Conservation (phyloP, 805 yeast genomes). For the Hanseniaspora vineae region DNA sequence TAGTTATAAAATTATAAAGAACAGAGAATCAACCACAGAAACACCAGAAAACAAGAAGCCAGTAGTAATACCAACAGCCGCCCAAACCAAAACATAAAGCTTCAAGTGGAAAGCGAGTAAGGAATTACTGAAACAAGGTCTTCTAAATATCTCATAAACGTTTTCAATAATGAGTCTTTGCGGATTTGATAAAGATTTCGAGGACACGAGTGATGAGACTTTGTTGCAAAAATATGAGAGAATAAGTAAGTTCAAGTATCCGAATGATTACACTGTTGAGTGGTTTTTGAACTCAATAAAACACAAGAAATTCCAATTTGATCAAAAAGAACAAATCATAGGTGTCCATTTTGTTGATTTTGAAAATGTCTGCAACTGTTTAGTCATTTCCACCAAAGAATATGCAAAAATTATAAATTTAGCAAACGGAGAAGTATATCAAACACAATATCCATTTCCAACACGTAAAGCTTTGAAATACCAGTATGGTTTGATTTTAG, state of each 20-base stretch:
- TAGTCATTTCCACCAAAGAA: constrained; percentile 50
- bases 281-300: constrained; percentile 23
- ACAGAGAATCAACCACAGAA: too few relatives aligned
- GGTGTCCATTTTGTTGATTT: constrained; percentile 53
- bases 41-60: too few relatives aligned
- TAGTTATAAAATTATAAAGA: too few relatives aligned
- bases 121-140: too few relatives aligned
- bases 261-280: constrained; percentile 25
- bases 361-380: constrained; percentile 21
- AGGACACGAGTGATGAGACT: neutral
- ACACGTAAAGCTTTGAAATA: constrained; percentile 50
- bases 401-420: constrained; percentile 47
- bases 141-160: too few relatives aligned
- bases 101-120: too few relatives aligned
- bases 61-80: too few relatives aligned
- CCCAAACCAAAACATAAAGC: too few relatives aligned
- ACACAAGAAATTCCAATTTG: constrained; percentile 31
- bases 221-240: neutral
- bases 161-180: too few relatives aligned
- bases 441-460: constrained; percentile 57
- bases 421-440: constrained; percentile 43
- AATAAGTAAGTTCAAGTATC: constrained; percentile 17
- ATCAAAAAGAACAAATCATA: constrained; percentile 34
- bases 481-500: constrained; percentile 55
- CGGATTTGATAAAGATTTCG: neutral